phyloP scores from a whole-genome alignment of 495 filamentous ascomycete species.

The Talaromyces nanjingensis region DNA sequence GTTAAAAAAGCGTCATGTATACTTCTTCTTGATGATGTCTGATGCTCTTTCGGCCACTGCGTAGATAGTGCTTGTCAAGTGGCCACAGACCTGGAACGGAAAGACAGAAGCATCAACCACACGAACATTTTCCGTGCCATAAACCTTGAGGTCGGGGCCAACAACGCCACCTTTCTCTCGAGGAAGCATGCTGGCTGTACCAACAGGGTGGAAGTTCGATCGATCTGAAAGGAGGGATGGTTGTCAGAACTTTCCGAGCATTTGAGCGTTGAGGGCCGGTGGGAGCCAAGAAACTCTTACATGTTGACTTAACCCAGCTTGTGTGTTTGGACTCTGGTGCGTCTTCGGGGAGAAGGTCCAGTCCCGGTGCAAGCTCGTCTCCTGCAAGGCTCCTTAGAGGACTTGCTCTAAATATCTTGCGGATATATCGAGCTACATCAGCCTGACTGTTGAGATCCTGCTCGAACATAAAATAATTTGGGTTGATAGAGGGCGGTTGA shows the following conservation, averaged over 20 bases:
- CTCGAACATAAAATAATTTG: constrained; percentile 44
- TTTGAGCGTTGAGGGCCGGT: background rate
- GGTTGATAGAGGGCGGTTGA: constrained; percentile 26
- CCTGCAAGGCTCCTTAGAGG: constrained; percentile 1
- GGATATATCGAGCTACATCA: constrained; percentile 23
- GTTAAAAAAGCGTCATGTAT: background rate
- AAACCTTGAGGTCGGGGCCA: constrained; percentile 35
- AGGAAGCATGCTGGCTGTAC: constrained; percentile 46
- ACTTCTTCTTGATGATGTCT: constrained; percentile 38
- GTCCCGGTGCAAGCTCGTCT: constrained; percentile 5
- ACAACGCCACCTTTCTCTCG: constrained; percentile 41
- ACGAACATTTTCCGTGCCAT: constrained; percentile 41
- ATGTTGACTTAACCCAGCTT: constrained; percentile 21
- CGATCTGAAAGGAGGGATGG: background rate
- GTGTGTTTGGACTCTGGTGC: constrained; percentile 18
- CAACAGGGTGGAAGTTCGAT: constrained; percentile 19
- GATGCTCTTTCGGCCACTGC: constrained; percentile 54
- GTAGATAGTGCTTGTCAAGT: constrained; percentile 48
- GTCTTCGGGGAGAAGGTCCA: constrained; percentile 6
- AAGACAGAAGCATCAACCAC: constrained; percentile 50
- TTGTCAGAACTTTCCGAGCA: background rate
- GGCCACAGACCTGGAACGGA: constrained; percentile 47
- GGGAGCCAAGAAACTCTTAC: constrained; percentile 14
- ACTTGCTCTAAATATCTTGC: constrained; percentile 19
- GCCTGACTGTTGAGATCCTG: constrained; percentile 37